Base-by-base conservation (phyloP, 2,329 filamentous ascomycete genomes). In the Achaetomium macrosporum region DNA sequence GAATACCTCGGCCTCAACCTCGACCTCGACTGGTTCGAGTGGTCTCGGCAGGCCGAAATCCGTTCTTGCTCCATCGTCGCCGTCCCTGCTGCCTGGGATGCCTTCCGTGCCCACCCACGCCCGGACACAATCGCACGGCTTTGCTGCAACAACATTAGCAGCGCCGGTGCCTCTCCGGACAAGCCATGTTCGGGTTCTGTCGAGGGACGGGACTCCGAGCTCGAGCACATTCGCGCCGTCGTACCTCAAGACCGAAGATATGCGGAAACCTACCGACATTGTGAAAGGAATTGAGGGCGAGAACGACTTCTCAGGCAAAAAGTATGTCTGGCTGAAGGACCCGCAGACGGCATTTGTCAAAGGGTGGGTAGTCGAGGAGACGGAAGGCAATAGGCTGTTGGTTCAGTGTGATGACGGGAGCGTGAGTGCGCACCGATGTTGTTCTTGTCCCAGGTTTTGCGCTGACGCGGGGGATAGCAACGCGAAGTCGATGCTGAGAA, bases 321-420 rank as follows among this genome's bases (percentile, higher is more conserved):
- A 93, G 74, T 99, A 97, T 75, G 91, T 99, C 59, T 99, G 93
- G 95, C 76, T 99, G 66, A 88, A 87, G 69, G 91, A 99, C 71
- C 78, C 88, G 1, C 81, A 91, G 64, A 79, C 80, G 51, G 93
- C 93, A 1, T 99, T 99, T 68, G 83, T 97, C 50, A 89, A 90
- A 62, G 95, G 92, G 4, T 92, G 90, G 82, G 84, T 99, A 12
- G 80, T 96, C 19, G 87, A 96, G 65, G 91, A 97, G 59, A 72
- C 87, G 47, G 81, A 75, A 2, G 80, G 74, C 45, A 83, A 84
- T 48, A 79, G 78, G 50, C 76, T 99, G 49, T 73, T 91, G 36
- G 90, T 99, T 25, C 91, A 97, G 69, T 96, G 89, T 66, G 93
- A 97, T 57, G 89, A 96, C 77, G 92, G 90, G 63, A 87, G 81